Conservation (phyloP, 805 yeast species). For the Wickerhamomyces rabaulensis region DNA sequence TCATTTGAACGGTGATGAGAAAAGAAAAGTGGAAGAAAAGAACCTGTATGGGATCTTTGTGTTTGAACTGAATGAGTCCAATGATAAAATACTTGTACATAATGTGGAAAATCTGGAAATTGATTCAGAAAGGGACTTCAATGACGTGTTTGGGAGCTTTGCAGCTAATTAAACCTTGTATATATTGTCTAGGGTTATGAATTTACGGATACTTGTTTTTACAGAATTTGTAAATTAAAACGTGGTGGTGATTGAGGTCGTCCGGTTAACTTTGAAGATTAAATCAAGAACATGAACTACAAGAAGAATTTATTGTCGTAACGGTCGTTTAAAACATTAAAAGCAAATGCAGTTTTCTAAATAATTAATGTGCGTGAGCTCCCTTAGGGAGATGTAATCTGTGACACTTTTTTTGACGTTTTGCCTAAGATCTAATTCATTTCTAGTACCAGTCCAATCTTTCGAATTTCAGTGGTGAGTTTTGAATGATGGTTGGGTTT, state of each 20-base stretch:
- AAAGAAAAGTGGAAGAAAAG: background rate
- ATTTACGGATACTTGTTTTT: background rate
- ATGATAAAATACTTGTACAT: slow-evolving; percentile 52
- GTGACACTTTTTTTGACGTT: background rate
- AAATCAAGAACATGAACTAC: no score
- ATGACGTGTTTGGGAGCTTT: slow-evolving; percentile 6
- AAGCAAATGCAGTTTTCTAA: background rate
- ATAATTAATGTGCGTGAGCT: background rate
- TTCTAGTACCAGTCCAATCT: slow-evolving; percentile 8
- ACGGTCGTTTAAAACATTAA: background rate
- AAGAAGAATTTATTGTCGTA: background rate
- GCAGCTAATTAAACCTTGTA: slow-evolving; percentile 2
- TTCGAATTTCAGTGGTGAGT: slow-evolving; percentile 10
- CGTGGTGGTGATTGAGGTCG: no score
- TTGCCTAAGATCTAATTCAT: background rate
- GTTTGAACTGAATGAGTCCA: slow-evolving; percentile 54
- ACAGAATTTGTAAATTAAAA: no score
- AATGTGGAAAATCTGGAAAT: slow-evolving; percentile 63
- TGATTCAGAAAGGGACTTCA: slow-evolving; percentile 17
- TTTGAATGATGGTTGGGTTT: slow-evolving; percentile 2
- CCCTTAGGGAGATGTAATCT: background rate
- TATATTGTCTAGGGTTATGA: background rate
- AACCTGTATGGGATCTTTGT: slow-evolving; percentile 49
- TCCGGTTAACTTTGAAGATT: no score
- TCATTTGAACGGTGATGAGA: slow-evolving; percentile 29